Base-by-base conservation (phyloP, 345 rosid genomes). In the Capsella bursapastoris region DNA sequence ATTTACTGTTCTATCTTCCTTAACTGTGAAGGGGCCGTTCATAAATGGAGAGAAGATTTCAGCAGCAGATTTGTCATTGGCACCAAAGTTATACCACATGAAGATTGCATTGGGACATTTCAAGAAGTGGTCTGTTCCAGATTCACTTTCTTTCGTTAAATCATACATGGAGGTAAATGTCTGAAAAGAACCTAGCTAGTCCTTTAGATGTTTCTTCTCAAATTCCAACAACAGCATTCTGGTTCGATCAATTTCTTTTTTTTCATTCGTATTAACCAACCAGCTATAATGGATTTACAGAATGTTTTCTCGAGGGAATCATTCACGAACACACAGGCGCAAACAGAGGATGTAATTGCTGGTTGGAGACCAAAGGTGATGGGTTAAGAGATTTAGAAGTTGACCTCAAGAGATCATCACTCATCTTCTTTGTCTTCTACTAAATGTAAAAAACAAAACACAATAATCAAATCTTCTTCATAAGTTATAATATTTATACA, bases 301-400 rank as follows among this genome's bases (percentile, higher is more conserved):
- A 83, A 65, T 58, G 76, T 95, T 40, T 91, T 90, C 86, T 87
- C 93, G 3, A 64, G 80, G 83, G 96, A 91, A 11, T 95, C 97
- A 0, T 91, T 91, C 8, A 32, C 60, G 29, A 91, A 87, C 49
- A 91, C 99, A 3, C 82, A 78, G 9, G 96, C 93, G 12, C 87
- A 84, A 41, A 86, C 81, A 10, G 95, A 91, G 74, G 97, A 94
- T 70, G 93, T 91, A 2, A 78, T 94, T 57, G 95, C 86, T 14
- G 97, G 98, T 65, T 94, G 98, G 98, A 93, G 79, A 72, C 93
- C 96, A 16, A 91, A 91, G 81, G 96, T 91, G 56, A 64, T 82
- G 86, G 92, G 86, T 64, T 91, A 72, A 82, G 47, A 68, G 55
- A 34, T 32, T 6, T 11, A 14, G 22, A 41, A 52, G 61, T 57